Evolutionary conservation across 1,284 basidiomycete species (phyloP).

Genomic region (Irpex rosettiformis): DNA sequence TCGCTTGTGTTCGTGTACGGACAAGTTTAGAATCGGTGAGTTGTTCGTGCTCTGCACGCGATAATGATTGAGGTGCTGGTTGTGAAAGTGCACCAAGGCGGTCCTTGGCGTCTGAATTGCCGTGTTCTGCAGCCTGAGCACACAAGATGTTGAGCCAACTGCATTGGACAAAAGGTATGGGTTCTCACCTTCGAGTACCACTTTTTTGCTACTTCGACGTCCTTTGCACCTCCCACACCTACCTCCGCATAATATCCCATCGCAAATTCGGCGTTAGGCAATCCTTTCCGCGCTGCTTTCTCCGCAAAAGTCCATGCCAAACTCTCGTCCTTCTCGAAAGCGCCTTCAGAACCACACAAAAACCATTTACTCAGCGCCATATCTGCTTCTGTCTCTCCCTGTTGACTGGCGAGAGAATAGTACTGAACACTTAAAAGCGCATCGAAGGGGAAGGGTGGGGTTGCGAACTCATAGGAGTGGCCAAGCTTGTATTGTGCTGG

Average conservation of each 20-base stretch:
- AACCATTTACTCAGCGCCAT: conserved; percentile 98
- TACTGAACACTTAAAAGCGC: conserved; percentile 90
- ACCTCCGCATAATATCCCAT: conserved; percentile 93
- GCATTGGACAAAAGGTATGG: background rate
- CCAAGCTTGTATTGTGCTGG: conserved; percentile 94
- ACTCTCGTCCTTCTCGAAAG: conserved; percentile 86
- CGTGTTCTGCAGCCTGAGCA: conserved; percentile 68
- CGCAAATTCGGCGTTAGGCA: conserved; percentile 88
- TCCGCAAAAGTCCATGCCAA: conserved; percentile 90
- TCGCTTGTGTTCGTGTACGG: conserved; percentile 80
- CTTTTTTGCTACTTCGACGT: conserved; percentile 57
- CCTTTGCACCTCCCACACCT: conserved; percentile 66
- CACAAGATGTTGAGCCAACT: conserved; percentile 5
- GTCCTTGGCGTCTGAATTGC: conserved; percentile 78
- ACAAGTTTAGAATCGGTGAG: conserved; percentile 81
- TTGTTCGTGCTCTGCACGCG: conserved; percentile 76
- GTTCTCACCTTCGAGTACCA: conserved; percentile 67
- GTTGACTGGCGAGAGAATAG: conserved; percentile 83
- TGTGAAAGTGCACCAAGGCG: conserved; percentile 68
- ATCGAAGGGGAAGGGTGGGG: conserved; percentile 84
- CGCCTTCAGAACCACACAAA: conserved; percentile 78
- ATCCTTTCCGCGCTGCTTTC: conserved; percentile 79
- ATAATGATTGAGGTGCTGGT: conserved; percentile 58
- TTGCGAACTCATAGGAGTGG: conserved; percentile 89
- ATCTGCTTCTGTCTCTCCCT: conserved; percentile 88